These are phyloP conservation scores for Trypanosoma congolense DNA, from an alignment of 208 protist species.

Conservation along the genomic window DNA sequence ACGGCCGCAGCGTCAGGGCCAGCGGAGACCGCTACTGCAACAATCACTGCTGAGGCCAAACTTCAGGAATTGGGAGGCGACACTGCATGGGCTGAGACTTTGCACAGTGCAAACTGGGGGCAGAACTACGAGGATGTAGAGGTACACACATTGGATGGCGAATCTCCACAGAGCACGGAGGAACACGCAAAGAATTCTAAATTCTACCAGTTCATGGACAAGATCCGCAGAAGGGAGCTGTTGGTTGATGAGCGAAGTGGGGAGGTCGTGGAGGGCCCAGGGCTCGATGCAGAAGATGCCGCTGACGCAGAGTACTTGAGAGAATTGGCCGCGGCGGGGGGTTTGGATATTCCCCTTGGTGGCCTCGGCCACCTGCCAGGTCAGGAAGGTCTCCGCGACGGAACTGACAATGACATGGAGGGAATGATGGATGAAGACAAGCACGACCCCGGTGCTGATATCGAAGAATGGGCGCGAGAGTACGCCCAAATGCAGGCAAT, in stretches of 20 bases:
- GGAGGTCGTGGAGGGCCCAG: conserved; percentile 62
- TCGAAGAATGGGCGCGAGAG: conserved; percentile 75
- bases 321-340: conserved; percentile 40
- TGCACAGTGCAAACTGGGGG: conserved; percentile 59
- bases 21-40: conserved; percentile 8
- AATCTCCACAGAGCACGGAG: conserved; percentile 42
- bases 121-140: conserved; percentile 70
- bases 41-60: conserved; percentile 14
- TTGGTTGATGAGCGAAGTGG: conserved; percentile 81
- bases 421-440: neutral
- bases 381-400: conserved; percentile 10
- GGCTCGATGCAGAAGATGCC: conserved; percentile 41
- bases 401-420: conserved; percentile 28
- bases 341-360: conserved; percentile 41
- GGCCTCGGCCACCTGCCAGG: conserved; percentile 31
- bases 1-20: conserved; percentile 15
- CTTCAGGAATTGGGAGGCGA: conserved; percentile 11
- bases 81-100: conserved; percentile 53
- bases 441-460: conserved; percentile 24
- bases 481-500: conserved; percentile 65
- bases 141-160: conserved; percentile 44
- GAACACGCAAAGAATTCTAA: conserved; percentile 56
- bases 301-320: conserved; percentile 62
- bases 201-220: conserved; percentile 84
- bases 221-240: conserved; percentile 59